Percentiles rank a stretch among this genome's conserved stretches.
Evolutionary conservation across 2,329 filamentous ascomycete species (phyloP).

Genomic region (Pseudopyricularia javanii): DNA sequence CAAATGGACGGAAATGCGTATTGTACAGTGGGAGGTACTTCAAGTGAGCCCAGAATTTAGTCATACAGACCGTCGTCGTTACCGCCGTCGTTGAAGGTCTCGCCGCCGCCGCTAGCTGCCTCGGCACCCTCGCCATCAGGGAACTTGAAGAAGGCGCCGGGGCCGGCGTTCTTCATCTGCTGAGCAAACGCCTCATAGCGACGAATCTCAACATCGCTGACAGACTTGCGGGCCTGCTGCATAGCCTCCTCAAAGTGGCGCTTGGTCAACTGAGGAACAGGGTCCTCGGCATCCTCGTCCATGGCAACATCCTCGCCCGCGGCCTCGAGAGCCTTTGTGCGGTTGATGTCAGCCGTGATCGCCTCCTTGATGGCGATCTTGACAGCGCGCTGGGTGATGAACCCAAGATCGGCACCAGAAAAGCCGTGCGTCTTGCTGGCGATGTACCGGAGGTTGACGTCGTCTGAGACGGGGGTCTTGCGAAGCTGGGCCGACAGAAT

Average conservation of each 20-base stretch:
- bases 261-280: constrained; percentile 90
- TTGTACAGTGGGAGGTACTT: neutral
- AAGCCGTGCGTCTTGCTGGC: constrained; percentile 96
- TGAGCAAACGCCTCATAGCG: constrained; percentile 97
- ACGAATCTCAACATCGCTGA: constrained; percentile 93
- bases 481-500: constrained; percentile 94
- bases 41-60: constrained; percentile 36
- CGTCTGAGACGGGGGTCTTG: constrained; percentile 84
- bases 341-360: constrained; percentile 79
- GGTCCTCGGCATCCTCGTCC: constrained; percentile 78
- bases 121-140: constrained; percentile 61
- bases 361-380: constrained; percentile 99
- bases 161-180: constrained; percentile 97
- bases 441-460: constrained; percentile 85
- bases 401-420: constrained; percentile 98
- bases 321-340: constrained; percentile 78
- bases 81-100: constrained; percentile 70
- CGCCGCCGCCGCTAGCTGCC: constrained; percentile 27
- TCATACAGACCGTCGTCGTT: constrained; percentile 97
- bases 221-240: constrained; percentile 84
- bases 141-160: constrained; percentile 98
- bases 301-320: constrained; percentile 70
- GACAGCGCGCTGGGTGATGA: constrained; percentile 96
- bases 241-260: constrained; percentile 98
- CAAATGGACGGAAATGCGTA: neutral